Percentiles rank a stretch among this genome's conserved stretches.
phyloP scores from a whole-genome alignment of 148 eudicot species.

The Hydrangea macrophylla region DNA sequence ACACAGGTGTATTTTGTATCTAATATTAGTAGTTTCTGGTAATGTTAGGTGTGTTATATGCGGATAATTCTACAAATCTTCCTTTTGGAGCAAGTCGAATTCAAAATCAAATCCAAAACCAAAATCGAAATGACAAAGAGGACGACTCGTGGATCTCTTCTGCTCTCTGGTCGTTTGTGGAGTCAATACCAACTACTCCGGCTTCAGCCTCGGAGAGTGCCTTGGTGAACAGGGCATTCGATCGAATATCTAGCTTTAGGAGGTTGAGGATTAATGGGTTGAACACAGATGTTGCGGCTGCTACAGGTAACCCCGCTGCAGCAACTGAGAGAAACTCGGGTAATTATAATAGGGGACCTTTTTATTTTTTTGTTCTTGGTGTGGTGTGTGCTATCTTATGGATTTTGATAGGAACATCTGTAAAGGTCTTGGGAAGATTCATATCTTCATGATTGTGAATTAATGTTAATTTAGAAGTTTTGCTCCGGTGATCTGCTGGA shows the following conservation, averaged over 20 bases:
- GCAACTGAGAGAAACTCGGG: constrained; percentile 24
- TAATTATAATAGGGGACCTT: constrained; percentile 37
- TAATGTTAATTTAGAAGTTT: constrained; percentile 5
- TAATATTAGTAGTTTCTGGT: constrained; percentile 49
- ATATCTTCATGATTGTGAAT: constrained; percentile 31
- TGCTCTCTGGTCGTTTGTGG: constrained; percentile 76
- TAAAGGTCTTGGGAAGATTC: constrained; percentile 21
- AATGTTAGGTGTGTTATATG: constrained; percentile 65
- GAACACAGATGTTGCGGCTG: constrained; percentile 27
- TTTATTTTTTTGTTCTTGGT: constrained; percentile 48
- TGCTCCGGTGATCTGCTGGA: background rate
- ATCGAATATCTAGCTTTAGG: constrained; percentile 77
- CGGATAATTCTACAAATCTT: constrained; percentile 31
- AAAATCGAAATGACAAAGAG: constrained; percentile 32
- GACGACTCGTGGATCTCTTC: constrained; percentile 59
- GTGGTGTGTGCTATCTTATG: constrained; percentile 60
- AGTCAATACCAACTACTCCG: constrained; percentile 84
- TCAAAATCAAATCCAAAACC: constrained; percentile 22
- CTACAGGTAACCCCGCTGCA: constrained; percentile 33
- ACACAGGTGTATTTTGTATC: constrained; percentile 23
- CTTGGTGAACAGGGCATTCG: constrained; percentile 65
- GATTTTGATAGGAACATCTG: constrained; percentile 43
- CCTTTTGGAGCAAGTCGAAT: constrained; percentile 34
- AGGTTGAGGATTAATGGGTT: constrained; percentile 36
- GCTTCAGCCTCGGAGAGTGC: constrained; percentile 87